These are phyloP conservation scores for Ophiostoma novo-ulmi DNA, from an alignment of 2,329 filamentous ascomycete species.

Conservation along the genomic window DNA sequence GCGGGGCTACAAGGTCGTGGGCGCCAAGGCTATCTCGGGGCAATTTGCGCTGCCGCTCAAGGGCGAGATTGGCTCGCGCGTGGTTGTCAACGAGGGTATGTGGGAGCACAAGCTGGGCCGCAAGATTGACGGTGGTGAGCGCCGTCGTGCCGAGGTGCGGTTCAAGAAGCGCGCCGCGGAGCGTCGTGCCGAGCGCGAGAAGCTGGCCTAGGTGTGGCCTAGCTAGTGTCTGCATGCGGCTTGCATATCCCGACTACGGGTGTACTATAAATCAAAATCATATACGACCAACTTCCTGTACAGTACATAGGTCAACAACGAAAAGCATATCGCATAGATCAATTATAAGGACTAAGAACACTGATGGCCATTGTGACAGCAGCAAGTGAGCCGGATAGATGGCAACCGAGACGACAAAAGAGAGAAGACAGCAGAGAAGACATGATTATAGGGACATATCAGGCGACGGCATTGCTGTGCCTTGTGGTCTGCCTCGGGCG, in stretches of 20 bases:
- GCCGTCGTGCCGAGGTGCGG: conserved; percentile 76
- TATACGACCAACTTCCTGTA: conserved; percentile 12
- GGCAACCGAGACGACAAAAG: neutral
- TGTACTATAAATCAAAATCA: conserved; percentile 10
- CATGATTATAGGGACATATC: neutral
- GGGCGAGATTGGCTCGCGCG: conserved; percentile 57
- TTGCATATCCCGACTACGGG: neutral
- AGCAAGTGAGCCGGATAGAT: neutral
- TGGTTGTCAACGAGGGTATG: conserved; percentile 76
- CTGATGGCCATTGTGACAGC: neutral
- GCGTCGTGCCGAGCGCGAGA: conserved; percentile 59
- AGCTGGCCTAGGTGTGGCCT: neutral
- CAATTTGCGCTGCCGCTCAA: conserved; percentile 67
- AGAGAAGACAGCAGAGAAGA: neutral
- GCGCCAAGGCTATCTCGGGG: conserved; percentile 66
- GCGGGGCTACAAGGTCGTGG: conserved; percentile 61
- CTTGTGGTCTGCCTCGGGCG: neutral
- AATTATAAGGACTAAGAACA: neutral
- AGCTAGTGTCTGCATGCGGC: neutral
- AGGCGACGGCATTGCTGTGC: neutral
- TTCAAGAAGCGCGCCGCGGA: conserved; percentile 79
- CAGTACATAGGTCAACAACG: conserved; percentile 11
- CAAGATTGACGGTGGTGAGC: conserved; percentile 96
- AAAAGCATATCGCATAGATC: conserved; percentile 14
- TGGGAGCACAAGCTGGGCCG: conserved; percentile 84